Evolutionary conservation across 2,329 filamentous ascomycete species (phyloP).

Genomic region (Paracorniculantispora psalliotae): DNA sequence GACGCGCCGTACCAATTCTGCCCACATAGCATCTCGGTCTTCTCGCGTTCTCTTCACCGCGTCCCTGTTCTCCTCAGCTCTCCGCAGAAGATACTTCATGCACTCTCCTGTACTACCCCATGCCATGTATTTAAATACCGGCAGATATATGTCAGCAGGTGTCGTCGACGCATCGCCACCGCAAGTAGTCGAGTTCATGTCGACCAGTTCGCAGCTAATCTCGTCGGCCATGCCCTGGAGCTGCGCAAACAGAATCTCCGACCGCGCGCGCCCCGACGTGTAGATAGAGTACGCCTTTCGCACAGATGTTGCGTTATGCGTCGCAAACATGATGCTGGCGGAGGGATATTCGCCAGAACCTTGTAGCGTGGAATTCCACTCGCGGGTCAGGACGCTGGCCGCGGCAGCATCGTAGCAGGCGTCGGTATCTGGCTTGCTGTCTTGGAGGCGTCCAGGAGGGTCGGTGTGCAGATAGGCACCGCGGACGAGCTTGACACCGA

Average conservation of each 20-base stretch:
- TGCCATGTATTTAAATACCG: constrained; percentile 69
- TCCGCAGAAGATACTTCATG: constrained; percentile 71
- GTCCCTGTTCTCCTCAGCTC: constrained; percentile 65
- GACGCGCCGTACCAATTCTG: constrained; percentile 53
- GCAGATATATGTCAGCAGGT: constrained; percentile 30
- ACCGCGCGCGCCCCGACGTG: constrained; percentile 37
- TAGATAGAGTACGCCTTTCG: constrained; percentile 48
- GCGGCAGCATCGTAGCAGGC: constrained; percentile 67
- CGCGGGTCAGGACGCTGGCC: constrained; percentile 58
- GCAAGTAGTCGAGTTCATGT: constrained; percentile 25
- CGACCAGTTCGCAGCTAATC: constrained; percentile 61
- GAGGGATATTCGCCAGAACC: constrained; percentile 45
- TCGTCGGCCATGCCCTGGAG: constrained; percentile 96
- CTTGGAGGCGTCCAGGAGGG: constrained; percentile 63
- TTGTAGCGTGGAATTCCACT: constrained; percentile 32
- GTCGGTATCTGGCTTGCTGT: constrained; percentile 68
- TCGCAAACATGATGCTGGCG: constrained; percentile 67
- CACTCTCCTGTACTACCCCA: constrained; percentile 74
- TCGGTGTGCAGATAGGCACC: constrained; percentile 72
- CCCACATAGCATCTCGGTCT: constrained; percentile 57
- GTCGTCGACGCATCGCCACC: background rate
- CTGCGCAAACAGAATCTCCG: constrained; percentile 52
- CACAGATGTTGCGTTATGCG: constrained; percentile 75
- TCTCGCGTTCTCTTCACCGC: constrained; percentile 59
- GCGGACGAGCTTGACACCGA: constrained; percentile 71